These are phyloP conservation scores for Paraphaeosphaeria sporulosa DNA, from an alignment of 2,329 filamentous ascomycete genomes.

Conservation along the genomic window DNA sequence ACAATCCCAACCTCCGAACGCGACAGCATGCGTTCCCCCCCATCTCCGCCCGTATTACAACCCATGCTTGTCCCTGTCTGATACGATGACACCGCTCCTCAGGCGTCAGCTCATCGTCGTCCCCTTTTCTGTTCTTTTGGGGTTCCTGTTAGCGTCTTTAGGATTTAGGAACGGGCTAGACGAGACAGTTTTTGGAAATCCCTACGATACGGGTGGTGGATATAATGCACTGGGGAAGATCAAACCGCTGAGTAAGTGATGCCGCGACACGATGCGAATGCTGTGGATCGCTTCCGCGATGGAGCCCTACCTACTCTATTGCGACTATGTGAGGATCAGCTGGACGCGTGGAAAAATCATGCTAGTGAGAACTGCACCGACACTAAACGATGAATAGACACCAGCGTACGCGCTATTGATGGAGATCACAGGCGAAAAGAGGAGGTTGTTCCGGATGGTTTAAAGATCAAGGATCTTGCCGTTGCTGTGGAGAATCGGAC, in stretches of 20 bases:
- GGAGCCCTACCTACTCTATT: neutral
- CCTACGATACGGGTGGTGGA: neutral
- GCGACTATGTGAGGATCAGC: neutral
- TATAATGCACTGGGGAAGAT: conserved; percentile 6
- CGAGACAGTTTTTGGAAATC: neutral
- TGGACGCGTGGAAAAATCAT: neutral
- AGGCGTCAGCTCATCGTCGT: conserved; percentile 5
- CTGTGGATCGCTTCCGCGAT: neutral
- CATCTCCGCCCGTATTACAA: neutral
- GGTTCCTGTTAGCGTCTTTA: neutral
- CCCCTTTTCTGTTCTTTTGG: neutral
- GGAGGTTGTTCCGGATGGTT: conserved; percentile 3
- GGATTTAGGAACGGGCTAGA: neutral
- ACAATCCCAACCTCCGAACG: neutral
- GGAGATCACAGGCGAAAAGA: neutral
- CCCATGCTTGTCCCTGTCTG: neutral
- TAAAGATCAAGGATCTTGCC: conserved; percentile 10
- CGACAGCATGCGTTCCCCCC: neutral
- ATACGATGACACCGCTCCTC: conserved; percentile 3
- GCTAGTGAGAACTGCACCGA: neutral
- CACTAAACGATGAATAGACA: neutral
- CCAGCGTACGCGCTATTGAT: neutral
- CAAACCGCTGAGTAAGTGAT: neutral
- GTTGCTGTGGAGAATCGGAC: conserved; percentile 14
- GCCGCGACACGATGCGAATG: neutral